These are phyloP conservation scores for Pleurotus salmoneostramineus DNA, from an alignment of 768 basidiomycete genomes.

Conservation along the genomic window DNA sequence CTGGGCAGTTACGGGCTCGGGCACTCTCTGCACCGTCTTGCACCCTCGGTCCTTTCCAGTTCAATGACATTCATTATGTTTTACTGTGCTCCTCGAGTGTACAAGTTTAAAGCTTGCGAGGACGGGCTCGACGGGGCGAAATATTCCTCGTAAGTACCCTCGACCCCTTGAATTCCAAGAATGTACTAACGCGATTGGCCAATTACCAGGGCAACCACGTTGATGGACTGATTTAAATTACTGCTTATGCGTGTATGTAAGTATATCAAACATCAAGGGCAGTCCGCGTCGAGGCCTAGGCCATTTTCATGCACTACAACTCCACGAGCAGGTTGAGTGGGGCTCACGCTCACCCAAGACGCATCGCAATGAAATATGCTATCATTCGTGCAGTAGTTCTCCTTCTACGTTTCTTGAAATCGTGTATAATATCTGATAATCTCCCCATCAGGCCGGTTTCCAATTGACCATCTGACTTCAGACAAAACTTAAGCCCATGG, in stretches of 20 bases:
- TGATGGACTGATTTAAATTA: constrained; percentile 2
- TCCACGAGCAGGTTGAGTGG: neutral
- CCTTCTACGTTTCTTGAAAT: neutral
- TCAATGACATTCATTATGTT: neutral
- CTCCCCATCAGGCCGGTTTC: neutral
- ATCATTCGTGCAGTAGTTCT: no score
- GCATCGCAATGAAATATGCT: no score
- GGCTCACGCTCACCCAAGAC: no score
- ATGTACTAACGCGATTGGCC: constrained; percentile 2
- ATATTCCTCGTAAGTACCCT: neutral
- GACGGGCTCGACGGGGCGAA: neutral
- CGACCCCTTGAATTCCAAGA: neutral
- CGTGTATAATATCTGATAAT: neutral
- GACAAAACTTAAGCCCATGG: neutral
- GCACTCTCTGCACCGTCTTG: no score
- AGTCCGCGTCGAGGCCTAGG: constrained; percentile 1
- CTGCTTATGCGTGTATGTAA: neutral
- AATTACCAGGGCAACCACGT: constrained; percentile 7
- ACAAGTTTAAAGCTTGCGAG: neutral
- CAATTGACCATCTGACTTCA: neutral
- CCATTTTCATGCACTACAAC: no score
- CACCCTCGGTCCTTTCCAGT: no score
- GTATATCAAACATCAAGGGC: neutral
- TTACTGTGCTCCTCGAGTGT: neutral
- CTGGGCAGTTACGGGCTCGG: no score